Conservation (phyloP, 1,284 basidiomycete species). For the Cutaneotrichosporon sp. region DNA sequence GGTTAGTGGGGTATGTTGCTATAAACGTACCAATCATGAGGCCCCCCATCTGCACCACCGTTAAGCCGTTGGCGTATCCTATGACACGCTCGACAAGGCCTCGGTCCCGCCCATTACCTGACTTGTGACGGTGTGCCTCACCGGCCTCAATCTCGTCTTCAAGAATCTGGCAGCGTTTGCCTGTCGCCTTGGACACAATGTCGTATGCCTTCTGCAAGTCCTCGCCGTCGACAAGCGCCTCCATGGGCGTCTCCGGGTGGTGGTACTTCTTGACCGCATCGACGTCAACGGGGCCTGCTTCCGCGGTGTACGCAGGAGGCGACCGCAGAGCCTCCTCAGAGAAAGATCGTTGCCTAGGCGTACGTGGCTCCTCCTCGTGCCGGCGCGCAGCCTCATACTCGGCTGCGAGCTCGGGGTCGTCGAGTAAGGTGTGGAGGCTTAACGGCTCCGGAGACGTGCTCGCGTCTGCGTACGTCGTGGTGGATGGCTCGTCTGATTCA, state of each 20-base stretch:
- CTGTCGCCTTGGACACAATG: slow-evolving; percentile 22
- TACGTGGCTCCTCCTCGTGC: background rate
- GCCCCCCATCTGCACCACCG: background rate
- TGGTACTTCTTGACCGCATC: slow-evolving; percentile 26
- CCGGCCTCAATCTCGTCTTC: slow-evolving; percentile 15
- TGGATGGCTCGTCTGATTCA: background rate
- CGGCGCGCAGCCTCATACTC: background rate
- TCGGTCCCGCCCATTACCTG: background rate
- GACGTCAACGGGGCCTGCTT: slow-evolving; percentile 27
- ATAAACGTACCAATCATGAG: background rate
- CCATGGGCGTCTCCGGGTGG: slow-evolving; percentile 20
- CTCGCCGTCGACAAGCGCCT: slow-evolving; percentile 16
- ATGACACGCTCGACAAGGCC: background rate
- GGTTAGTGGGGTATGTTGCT: background rate
- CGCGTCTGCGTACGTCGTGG: slow-evolving; percentile 1
- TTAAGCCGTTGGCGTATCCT: background rate
- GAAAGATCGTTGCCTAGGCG: background rate
- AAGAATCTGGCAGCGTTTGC: slow-evolving; percentile 31
- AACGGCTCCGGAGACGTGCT: background rate
- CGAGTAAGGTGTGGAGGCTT: background rate
- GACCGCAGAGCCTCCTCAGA: slow-evolving; percentile 1
- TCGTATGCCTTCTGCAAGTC: slow-evolving; percentile 24
- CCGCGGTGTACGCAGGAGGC: slow-evolving; percentile 37
- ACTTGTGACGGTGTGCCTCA: background rate
- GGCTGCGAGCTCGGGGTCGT: slow-evolving; percentile 8